A percentile compares a stretch with the other conserved stretches of the same genome.
phyloP scores from a whole-genome alignment of 139 green algal genomes.

The Closterium sp. region DNA sequence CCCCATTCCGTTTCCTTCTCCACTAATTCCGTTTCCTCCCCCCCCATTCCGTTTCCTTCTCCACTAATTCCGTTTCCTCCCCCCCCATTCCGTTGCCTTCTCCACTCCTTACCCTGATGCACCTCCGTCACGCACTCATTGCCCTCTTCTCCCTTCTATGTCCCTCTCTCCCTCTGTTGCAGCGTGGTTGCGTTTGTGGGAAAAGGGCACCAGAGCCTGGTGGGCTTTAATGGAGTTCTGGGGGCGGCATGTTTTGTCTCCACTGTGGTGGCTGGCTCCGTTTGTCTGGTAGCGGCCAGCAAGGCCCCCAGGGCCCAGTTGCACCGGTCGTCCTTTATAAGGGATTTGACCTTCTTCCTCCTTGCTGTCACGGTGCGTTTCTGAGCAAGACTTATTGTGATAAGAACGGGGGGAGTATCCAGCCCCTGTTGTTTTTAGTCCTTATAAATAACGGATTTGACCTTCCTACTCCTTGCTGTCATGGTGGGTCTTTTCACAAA shows the following conservation, averaged over 20 bases:
- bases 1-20: too few relatives aligned
- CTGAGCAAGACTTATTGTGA: too few relatives aligned
- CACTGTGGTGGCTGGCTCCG: conserved; percentile 13
- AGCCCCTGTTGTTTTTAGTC: not conserved
- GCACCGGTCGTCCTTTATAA: conserved; percentile 19
- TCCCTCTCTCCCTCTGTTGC: not conserved
- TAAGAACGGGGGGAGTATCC: too few relatives aligned
- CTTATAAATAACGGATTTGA: too few relatives aligned
- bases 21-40: too few relatives aligned
- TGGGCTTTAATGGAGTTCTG: conserved; percentile 36
- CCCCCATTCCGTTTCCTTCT: too few relatives aligned
- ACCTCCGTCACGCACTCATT: too few relatives aligned
- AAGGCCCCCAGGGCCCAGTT: conserved; percentile 2
- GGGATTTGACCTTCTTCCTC: conserved; percentile 51
- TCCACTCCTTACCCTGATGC: too few relatives aligned
- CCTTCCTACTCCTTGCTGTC: not conserved
- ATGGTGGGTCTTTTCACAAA: not conserved
- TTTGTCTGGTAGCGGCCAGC: conserved; percentile 18
- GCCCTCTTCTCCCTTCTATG: too few relatives aligned
- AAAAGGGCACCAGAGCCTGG: conserved; percentile 4
- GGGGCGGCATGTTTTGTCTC: conserved; percentile 32
- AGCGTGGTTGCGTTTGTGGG: conserved; percentile 12
- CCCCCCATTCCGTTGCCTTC: too few relatives aligned
- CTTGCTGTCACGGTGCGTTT: conserved; percentile 17
- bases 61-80: too few relatives aligned